Conservation (phyloP, 106 monocot species). For the Hemerocallis citrina region DNA sequence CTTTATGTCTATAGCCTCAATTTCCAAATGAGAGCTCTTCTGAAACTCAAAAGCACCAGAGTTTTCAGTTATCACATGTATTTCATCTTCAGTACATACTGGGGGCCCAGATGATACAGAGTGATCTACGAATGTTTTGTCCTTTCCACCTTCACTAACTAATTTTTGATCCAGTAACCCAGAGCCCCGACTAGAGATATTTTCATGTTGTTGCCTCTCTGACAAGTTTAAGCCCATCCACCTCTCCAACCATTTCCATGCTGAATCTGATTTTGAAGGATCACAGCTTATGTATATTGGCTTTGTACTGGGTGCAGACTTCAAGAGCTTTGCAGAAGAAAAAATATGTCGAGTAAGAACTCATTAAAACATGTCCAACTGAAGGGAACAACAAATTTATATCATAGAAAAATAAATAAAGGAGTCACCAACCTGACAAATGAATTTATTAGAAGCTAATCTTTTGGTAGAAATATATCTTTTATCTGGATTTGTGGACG, state of each 20-base stretch:
- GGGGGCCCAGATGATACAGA: conserved; percentile 7
- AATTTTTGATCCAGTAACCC: background rate
- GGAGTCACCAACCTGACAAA: conserved; percentile 30
- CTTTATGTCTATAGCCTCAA: background rate
- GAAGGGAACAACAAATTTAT: background rate
- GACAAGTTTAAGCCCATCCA: conserved; percentile 49
- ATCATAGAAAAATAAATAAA: background rate
- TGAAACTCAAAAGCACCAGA: background rate
- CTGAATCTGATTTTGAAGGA: conserved; percentile 45
- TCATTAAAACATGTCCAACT: background rate
- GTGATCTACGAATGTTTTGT: background rate
- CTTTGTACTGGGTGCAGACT: conserved; percentile 26
- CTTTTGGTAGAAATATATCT: conserved; percentile 20
- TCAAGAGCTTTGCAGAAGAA: conserved; percentile 36
- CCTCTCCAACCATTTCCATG: conserved; percentile 81
- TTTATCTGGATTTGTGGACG: conserved; percentile 14
- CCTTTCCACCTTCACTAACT: conserved; percentile 4
- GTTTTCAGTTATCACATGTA: background rate
- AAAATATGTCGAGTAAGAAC: background rate
- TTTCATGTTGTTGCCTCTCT: conserved; percentile 2
- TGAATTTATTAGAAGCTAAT: conserved; percentile 41
- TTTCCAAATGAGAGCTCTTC: background rate
- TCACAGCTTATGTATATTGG: conserved; percentile 48
- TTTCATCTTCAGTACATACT: conserved; percentile 8
- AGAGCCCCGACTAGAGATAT: background rate